Percentiles rank a stretch among this genome's conserved stretches.
phyloP scores from a whole-genome alignment of 192 early-diverging fungal genomes.

The Glomus cerebriforme region DNA sequence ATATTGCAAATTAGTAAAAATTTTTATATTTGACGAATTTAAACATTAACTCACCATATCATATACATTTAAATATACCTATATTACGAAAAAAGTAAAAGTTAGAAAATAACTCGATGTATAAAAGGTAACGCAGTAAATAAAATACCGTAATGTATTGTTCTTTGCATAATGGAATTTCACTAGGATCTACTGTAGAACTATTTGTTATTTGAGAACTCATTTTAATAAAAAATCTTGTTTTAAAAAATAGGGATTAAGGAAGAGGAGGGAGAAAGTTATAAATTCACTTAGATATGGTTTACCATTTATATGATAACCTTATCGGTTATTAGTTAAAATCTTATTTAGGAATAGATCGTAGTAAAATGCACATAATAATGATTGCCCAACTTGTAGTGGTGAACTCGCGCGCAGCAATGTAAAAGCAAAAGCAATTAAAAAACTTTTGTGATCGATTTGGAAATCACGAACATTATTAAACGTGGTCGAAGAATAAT shows the following conservation, averaged over 20 bases:
- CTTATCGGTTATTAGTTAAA: too few relatives aligned
- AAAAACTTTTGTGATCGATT: too few relatives aligned
- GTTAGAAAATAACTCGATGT: neutral
- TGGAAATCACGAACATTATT: too few relatives aligned
- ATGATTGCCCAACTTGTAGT: too few relatives aligned
- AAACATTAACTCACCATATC: conserved; percentile 43
- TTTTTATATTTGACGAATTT: neutral
- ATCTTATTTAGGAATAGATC: neutral
- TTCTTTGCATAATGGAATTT: neutral
- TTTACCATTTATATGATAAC: neutral
- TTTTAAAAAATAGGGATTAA: too few relatives aligned
- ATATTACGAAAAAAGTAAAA: neutral
- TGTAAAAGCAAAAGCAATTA: too few relatives aligned
- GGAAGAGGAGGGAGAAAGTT: too few relatives aligned
- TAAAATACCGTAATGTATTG: neutral
- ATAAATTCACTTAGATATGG: too few relatives aligned
- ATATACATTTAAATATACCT: conserved; percentile 49
- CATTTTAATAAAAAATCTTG: too few relatives aligned
- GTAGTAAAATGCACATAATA: neutral
- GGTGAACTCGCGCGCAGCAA: too few relatives aligned
- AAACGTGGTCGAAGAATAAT: too few relatives aligned
- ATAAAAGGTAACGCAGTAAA: neutral
- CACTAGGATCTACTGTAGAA: neutral
- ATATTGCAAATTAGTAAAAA: neutral
- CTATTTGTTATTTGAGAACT: neutral